Evolutionary conservation across 768 basidiomycete species (phyloP).

Genomic region (Mrakia frigida): DNA sequence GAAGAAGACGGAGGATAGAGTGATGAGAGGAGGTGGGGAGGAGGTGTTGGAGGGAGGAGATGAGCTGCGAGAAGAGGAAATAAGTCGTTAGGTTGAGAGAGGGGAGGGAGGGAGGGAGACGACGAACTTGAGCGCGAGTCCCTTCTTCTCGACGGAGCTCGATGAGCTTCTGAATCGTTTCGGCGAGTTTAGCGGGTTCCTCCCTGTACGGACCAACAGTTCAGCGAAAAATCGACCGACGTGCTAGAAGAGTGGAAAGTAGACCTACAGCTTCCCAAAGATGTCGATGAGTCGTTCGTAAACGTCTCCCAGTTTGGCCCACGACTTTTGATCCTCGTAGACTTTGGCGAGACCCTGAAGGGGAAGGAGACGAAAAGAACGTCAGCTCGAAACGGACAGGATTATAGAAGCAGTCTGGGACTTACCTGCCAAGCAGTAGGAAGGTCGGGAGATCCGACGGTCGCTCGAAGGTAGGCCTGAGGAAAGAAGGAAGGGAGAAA

Average conservation of each 20-base stretch:
- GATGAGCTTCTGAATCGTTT: constrained; percentile 70
- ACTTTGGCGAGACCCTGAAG: constrained; percentile 40
- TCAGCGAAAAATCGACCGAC: background rate
- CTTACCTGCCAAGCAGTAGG: constrained; percentile 77
- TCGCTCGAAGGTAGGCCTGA: constrained; percentile 75
- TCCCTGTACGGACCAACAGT: constrained; percentile 48
- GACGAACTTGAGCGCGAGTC: constrained; percentile 54
- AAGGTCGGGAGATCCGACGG: constrained; percentile 61
- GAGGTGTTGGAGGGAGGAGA: constrained; percentile 60
- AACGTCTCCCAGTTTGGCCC: constrained; percentile 35
- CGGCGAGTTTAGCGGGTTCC: constrained; percentile 74
- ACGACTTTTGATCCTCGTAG: constrained; percentile 38
- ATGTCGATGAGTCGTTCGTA: constrained; percentile 58
- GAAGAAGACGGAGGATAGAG: constrained; percentile 58
- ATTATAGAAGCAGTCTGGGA: constrained; percentile 30
- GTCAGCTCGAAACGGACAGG: background rate
- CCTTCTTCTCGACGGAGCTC: constrained; percentile 60
- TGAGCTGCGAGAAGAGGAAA: constrained; percentile 47
- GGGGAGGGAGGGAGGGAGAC: background rate
- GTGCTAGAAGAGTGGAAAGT: constrained; percentile 34
- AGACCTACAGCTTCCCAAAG: constrained; percentile 54
- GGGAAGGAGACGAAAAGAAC: background rate
- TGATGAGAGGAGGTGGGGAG: constrained; percentile 70
- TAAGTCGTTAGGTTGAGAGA: background rate
- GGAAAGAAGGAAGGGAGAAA: background rate